Evolutionary conservation across 2,329 filamentous ascomycete genomes (phyloP).

Genomic region (Alternaria consortialis): DNA sequence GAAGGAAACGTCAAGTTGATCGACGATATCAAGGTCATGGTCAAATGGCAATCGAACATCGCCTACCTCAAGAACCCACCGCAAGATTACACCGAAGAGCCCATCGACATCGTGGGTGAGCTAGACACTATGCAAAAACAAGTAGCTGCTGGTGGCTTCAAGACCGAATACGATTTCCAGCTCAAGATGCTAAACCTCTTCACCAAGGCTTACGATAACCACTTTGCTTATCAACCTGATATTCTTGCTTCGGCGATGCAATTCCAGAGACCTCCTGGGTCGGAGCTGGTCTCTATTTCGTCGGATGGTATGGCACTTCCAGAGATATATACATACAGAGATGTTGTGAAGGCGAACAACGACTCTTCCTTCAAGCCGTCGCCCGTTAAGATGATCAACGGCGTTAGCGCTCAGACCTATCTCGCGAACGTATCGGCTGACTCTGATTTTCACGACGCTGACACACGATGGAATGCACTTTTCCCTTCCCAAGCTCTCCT

Average conservation of each 20-base stretch:
- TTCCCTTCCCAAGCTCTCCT: slow-evolving; percentile 49
- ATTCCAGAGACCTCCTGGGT: slow-evolving; percentile 45
- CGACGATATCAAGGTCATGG: slow-evolving; percentile 46
- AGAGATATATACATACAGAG: slow-evolving; percentile 48
- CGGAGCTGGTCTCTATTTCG: slow-evolving; percentile 48
- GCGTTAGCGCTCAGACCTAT: slow-evolving; percentile 43
- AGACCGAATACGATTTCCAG: slow-evolving; percentile 55
- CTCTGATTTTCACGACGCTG: slow-evolving; percentile 50
- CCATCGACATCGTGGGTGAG: slow-evolving; percentile 51
- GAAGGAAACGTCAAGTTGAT: slow-evolving; percentile 45
- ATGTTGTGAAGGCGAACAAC: slow-evolving; percentile 38
- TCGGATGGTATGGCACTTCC: slow-evolving; percentile 48
- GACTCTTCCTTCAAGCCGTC: slow-evolving; percentile 46
- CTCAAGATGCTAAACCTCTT: slow-evolving; percentile 47
- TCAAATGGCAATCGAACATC: slow-evolving; percentile 53
- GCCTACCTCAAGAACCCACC: slow-evolving; percentile 52
- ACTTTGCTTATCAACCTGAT: slow-evolving; percentile 50
- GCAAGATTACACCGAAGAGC: slow-evolving; percentile 47
- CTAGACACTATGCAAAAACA: slow-evolving; percentile 47
- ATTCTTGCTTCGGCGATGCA: slow-evolving; percentile 50
- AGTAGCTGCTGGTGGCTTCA: slow-evolving; percentile 42
- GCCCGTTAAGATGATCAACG: slow-evolving; percentile 51
- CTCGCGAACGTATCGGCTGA: slow-evolving; percentile 45
- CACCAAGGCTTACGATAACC: slow-evolving; percentile 53
- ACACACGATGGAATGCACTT: slow-evolving; percentile 53